A percentile compares a stretch with the other conserved stretches of the same genome.
These are phyloP conservation scores for Penicillium malachiteum DNA, from an alignment of 495 filamentous ascomycete species.

Conservation along the genomic window DNA sequence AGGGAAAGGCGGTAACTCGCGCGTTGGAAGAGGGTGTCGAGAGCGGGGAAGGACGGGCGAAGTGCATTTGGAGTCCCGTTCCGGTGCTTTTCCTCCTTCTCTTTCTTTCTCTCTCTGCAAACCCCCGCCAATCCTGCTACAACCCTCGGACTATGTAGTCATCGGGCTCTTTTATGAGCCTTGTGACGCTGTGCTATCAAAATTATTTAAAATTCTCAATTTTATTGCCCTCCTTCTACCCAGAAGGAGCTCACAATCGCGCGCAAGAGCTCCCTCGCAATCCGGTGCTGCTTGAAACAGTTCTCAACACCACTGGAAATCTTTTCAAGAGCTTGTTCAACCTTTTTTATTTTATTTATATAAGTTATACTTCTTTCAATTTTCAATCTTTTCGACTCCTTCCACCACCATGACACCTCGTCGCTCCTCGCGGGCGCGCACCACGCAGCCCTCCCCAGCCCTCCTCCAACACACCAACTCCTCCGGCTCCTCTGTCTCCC, in stretches of 20 bases:
- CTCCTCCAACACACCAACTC: conserved; percentile 69
- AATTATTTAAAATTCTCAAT: conserved; percentile 31
- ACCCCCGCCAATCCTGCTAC: conserved; percentile 33
- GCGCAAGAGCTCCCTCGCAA: conserved; percentile 31
- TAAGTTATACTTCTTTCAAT: not conserved
- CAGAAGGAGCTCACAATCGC: conserved; percentile 26
- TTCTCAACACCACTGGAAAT: not conserved
- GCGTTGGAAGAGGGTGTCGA: conserved; percentile 25
- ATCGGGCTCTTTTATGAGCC: conserved; percentile 40
- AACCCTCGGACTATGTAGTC: conserved; percentile 47
- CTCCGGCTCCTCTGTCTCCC: conserved; percentile 72
- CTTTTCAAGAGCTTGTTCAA: conserved; percentile 7
- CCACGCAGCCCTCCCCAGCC: conserved; percentile 67
- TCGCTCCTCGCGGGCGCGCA: conserved; percentile 88
- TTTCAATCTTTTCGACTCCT: conserved; percentile 4
- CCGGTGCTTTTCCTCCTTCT: conserved; percentile 36
- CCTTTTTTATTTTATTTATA: not conserved
- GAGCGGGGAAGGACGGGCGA: conserved; percentile 35
- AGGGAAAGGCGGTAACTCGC: conserved; percentile 16
- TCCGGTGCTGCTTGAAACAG: conserved; percentile 14
- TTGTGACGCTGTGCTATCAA: conserved; percentile 28
- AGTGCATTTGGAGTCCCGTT: conserved; percentile 38
- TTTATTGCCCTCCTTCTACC: conserved; percentile 19
- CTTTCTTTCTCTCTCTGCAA: conserved; percentile 26
- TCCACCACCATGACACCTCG: conserved; percentile 63